Base-by-base conservation (phyloP, 1,284 basidiomycete species). In the Blastosporella zonata region DNA sequence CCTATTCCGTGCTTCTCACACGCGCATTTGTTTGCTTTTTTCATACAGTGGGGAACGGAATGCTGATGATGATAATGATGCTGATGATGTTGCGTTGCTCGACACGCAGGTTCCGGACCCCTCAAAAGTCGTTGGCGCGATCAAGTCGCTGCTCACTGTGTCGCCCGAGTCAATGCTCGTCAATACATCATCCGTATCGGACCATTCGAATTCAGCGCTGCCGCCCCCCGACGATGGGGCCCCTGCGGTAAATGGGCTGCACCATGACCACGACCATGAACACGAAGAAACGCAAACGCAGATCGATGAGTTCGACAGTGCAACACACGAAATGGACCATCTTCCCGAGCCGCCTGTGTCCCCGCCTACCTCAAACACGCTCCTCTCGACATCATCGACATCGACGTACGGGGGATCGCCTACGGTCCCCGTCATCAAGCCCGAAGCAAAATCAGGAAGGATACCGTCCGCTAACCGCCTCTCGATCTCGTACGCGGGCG, bases 401-500 rank as follows among this genome's bases (percentile, higher is more conserved):
- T 75, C 77, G 23, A 69, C 74, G 3, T 63, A 62, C 49, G 68
- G 65, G 42, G 71, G 68, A 31, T 60, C 61, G 12, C 55, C 63
- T 13, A 52, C 59, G 10, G 58, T 54, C 17, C 50, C 47, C n/a
- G 40, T 55, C 20, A 50, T 59, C 15, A 65, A 67, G 53, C 46
- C 49, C 22, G 64, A 66, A 28, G 37, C 34, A 6, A 67, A 67
- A 53, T 34, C 52, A 3, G 55, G 50, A 7, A 60, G 62, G 49
- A 68, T 71, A 2, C 80, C 86, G 6, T 88, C 87, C 39, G 83
- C 87, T 21, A 90, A 90, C 59, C 80, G 87, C n/a, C 67, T 97
- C n/a, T 95, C 91, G 10, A 90, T 97, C 61, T 87, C 96, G 0
- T 99, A 96, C 66, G 93, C 93, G 53, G 86, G 87, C 35, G 92